Evolutionary conservation across 1,284 basidiomycete genomes (phyloP), one percentile per base, ranked within the genome.

Genomic region (Boletus mariae): DNA sequence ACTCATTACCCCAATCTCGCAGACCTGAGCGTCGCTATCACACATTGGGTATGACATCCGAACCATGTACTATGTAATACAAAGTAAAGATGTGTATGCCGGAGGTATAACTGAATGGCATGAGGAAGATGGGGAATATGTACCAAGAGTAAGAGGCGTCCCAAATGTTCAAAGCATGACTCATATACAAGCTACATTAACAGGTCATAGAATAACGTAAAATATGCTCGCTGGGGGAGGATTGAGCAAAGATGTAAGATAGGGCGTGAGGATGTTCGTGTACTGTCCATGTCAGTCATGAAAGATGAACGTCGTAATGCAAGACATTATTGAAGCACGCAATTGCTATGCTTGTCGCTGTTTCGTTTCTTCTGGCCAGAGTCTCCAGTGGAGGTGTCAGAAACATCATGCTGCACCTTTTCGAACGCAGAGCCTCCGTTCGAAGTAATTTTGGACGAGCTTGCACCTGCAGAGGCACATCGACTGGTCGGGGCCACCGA

Each of bases 311-410:
- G 13, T 54, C 28, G 46, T 41, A 7, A 29, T 23, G 44, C 9
- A 17, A 23, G 34, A 13, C 47, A 43, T 69, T 66, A 80, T 60
- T 79, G 79, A 45, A 80, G 62, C 40, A 66, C 66, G 56, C 78
- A 80, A 45, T 61, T 70, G 12, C 68, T 65, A 15, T 73, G 69
- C 54, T 75, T 78, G 37, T 71, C 69, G 45, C 53, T 54, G 48
- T 53, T 57, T 57, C 66, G 65, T 69, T 76, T 80, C 70, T 73
- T 74, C 55, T 70, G 67, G 55, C 67, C 68, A 38, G 63, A 51
- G 45, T 75, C 72, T 12, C 54, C 55, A 1, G 69, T 60, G 74
- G 31, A 54, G n/a, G 65, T 62, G 9, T 73, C 75, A 29, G 73
- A 72, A 26, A 75, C 49, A 42, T 61, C 64, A 60, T 65, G 49